Conservation (phyloP, 140 eudicot species). For the Flaveria floridana region DNA sequence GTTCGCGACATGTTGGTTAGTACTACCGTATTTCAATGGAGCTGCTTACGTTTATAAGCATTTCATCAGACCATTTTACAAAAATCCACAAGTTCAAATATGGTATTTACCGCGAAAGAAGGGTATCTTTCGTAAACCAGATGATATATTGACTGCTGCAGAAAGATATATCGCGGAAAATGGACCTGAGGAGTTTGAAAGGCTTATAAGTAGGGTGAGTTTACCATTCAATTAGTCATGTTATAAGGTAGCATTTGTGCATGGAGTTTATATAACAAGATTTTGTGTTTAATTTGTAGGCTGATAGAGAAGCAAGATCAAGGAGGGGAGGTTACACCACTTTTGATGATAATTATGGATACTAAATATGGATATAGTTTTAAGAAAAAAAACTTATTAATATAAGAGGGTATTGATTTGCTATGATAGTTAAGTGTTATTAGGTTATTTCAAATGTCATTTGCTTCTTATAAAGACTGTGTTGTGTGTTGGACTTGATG, state of each 20-base stretch:
- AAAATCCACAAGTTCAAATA: slow-evolving; percentile 55
- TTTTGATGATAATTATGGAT: slow-evolving; percentile 63
- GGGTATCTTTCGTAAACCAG: slow-evolving; percentile 53
- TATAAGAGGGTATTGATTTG: not conserved
- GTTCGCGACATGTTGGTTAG: slow-evolving; percentile 74
- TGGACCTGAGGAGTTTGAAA: slow-evolving; percentile 75
- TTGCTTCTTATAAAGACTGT: not conserved
- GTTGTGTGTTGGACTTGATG: not conserved
- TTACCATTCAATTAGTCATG: not conserved
- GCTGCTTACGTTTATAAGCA: slow-evolving; percentile 76
- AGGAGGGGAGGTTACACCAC: slow-evolving; percentile 63
- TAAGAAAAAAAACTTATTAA: not conserved
- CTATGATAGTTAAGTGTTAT: not conserved
- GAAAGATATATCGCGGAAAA: slow-evolving; percentile 73
- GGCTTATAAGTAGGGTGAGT: slow-evolving; percentile 69
- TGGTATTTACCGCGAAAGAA: slow-evolving; percentile 72
- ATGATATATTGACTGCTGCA: slow-evolving; percentile 76
- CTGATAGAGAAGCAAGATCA: slow-evolving; percentile 78
- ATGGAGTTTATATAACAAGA: not conserved
- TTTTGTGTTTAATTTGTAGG: slow-evolving; percentile 41
- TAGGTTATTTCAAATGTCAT: slow-evolving; percentile 5
- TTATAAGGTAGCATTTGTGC: not conserved
- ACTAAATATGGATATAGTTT: slow-evolving; percentile 23
- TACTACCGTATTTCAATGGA: slow-evolving; percentile 77
- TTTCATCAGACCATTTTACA: slow-evolving; percentile 78